Base-by-base conservation (phyloP, 257 asterid genomes). In the Solanum rostratum region DNA sequence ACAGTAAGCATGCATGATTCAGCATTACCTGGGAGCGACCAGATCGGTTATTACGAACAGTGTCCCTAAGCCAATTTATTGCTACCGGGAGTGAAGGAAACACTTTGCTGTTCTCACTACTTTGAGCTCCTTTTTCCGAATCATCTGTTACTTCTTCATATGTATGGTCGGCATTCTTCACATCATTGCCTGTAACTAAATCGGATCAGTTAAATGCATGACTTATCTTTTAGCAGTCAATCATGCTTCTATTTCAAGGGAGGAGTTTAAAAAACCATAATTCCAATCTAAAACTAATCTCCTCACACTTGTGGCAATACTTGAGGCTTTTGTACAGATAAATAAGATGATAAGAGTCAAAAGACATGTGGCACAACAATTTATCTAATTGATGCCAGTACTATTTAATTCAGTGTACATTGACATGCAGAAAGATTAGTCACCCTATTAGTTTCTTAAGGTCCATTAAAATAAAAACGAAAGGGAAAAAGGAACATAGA, bases 1-100 rank as follows among this genome's bases (percentile, higher is more conserved):
- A 27, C 60, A 46, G 59, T 15, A 74, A 24, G 60, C 24, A 74
- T 19, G 12, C 55, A 70, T 79, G 63, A 74, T 30, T 63, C 33
- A n/a, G 86, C 24, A 60, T 86, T 91, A 95, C 98, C 99, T 95
- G 99, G 86, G 88, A 90, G 74, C 90, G 94, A 86, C 88, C 90
- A 46, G 98, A 92, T 85, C 88, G 94, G 70, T 92, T 91, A 84
- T 88, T 93, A 46, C 92, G 85, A 55, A 82, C 88, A 43, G 85
- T 88, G 80, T 95, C 98, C 87, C 99, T 90, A 62, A 97, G 95
- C 98, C 98, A 97, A 73, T 92, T 90, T 73, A 97, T 92, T 84
- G 99, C 99, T 63, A 88, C 81, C 27, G 98, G 98, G 85, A 97
- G 93, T 83, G 98, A 94, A 74, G 98, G 88, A 83, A 95, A 94